Evolutionary conservation across 768 basidiomycete species (phyloP).

Genomic region (Mycena polygramma): DNA sequence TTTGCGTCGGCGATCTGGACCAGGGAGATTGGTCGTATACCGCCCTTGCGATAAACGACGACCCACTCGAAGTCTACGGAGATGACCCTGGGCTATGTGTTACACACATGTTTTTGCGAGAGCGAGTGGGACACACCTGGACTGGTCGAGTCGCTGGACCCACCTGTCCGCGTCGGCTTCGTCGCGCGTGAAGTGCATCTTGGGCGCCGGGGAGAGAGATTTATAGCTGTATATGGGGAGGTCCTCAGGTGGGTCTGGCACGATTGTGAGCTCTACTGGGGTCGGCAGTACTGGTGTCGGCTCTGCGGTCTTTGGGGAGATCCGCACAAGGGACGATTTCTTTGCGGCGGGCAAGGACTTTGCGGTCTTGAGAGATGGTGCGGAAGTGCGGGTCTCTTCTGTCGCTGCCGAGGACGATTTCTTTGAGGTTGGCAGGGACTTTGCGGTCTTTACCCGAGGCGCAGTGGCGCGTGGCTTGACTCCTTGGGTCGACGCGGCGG

Average conservation of each 20-base stretch:
- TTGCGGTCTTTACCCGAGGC: not conserved
- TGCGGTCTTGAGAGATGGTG: not conserved
- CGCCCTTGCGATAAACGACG: constrained; percentile 19
- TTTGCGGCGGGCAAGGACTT: constrained; percentile 7
- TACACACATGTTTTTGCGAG: not conserved
- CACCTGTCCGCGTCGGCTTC: constrained; percentile 31
- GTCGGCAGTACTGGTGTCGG: not conserved
- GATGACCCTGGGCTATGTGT: constrained; percentile 11
- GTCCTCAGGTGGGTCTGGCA: not conserved
- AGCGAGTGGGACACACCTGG: constrained; percentile 15
- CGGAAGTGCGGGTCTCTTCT: not conserved
- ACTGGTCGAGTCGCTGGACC: constrained; percentile 23
- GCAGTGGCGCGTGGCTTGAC: not conserved
- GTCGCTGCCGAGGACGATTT: constrained; percentile 8
- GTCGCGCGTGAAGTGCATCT: constrained; percentile 23
- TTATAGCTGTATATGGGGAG: constrained; percentile 32
- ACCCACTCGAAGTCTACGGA: constrained; percentile 36
- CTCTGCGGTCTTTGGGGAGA: not conserved
- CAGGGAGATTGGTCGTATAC: constrained; percentile 27
- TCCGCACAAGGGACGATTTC: constrained; percentile 8
- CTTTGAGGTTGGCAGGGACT: constrained; percentile 7
- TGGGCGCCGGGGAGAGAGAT: constrained; percentile 12
- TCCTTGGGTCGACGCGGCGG: not conserved
- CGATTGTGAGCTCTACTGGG: no score
- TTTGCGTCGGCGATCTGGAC: constrained; percentile 34